Conservation (phyloP, 1,284 basidiomycete species). For the Tranzscheliella williamsii region DNA sequence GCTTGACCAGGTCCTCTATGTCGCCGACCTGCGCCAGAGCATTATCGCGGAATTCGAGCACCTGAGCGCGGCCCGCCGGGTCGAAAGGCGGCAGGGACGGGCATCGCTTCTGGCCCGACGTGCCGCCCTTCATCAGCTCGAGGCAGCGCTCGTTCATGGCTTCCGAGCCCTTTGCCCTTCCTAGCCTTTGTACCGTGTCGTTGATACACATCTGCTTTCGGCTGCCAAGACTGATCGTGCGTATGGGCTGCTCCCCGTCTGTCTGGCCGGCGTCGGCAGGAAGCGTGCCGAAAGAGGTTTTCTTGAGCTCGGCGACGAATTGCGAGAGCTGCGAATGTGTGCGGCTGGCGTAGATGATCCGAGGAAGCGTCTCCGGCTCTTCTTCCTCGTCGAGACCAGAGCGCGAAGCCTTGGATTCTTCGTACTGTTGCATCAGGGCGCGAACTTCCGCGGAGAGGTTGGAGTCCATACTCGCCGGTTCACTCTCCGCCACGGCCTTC, state of each 20-base stretch:
- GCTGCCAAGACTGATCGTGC: conserved; percentile 70
- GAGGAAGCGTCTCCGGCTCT: conserved; percentile 58
- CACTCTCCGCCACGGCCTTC: neutral
- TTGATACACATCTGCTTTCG: conserved; percentile 93
- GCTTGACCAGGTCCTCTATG: conserved; percentile 84
- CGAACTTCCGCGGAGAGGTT: conserved; percentile 74
- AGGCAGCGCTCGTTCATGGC: conserved; percentile 90
- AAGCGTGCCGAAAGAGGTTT: conserved; percentile 66
- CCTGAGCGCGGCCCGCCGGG: conserved; percentile 56
- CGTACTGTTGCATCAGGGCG: conserved; percentile 71
- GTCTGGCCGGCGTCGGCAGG: neutral
- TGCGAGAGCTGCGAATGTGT: conserved; percentile 95
- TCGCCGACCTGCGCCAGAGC: conserved; percentile 80
- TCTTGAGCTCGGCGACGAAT: conserved; percentile 80
- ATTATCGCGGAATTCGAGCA: conserved; percentile 86
- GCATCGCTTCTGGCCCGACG: conserved; percentile 64
- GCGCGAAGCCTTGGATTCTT: conserved; percentile 32
- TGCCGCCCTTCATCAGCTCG: conserved; percentile 73
- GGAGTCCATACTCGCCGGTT: conserved; percentile 5
- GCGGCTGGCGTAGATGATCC: conserved; percentile 86
- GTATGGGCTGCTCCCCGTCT: conserved; percentile 12
- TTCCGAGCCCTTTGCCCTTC: conserved; percentile 64
- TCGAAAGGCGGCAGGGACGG: conserved; percentile 72
- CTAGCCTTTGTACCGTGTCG: conserved; percentile 70
- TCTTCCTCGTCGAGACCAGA: conserved; percentile 39